Percentiles rank a stretch among this genome's conserved stretches.
Evolutionary conservation across 2,329 filamentous ascomycete genomes (phyloP).

Genomic region (Diaporthe velutina): DNA sequence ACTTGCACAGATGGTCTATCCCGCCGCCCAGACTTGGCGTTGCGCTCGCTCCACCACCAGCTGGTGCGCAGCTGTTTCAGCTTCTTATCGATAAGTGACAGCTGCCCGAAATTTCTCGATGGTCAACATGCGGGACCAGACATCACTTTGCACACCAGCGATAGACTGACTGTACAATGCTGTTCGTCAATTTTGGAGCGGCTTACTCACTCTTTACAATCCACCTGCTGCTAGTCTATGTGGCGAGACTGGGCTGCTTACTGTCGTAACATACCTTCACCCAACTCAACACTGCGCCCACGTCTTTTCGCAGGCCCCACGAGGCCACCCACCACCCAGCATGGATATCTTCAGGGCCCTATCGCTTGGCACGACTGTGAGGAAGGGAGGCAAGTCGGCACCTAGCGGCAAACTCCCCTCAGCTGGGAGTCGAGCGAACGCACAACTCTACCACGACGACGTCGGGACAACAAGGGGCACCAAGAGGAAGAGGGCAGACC

Average conservation of each 20-base stretch:
- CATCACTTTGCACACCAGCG: not conserved
- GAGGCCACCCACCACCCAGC: constrained; percentile 19
- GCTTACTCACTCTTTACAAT: not conserved
- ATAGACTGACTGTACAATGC: not conserved
- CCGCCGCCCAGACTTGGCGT: constrained; percentile 29
- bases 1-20: constrained; percentile 38
- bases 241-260: not conserved
- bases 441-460: constrained; percentile 77
- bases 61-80: not conserved
- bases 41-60: not conserved
- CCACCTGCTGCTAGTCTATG: not conserved
- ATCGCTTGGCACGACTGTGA: constrained; percentile 74
- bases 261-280: not conserved
- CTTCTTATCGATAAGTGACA: constrained; percentile 37
- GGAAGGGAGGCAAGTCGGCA: constrained; percentile 56
- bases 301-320: not conserved
- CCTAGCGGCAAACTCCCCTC: constrained; percentile 65
- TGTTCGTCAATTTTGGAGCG: not conserved
- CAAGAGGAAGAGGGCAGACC: constrained; percentile 66
- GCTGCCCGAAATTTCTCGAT: constrained; percentile 37
- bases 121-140: not conserved
- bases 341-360: constrained; percentile 83
- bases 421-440: constrained; percentile 72
- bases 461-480: constrained; percentile 57
- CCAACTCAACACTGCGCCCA: not conserved